phyloP scores from a whole-genome alignment of 306 rosid genomes.

The Astragalus membranaceus region DNA sequence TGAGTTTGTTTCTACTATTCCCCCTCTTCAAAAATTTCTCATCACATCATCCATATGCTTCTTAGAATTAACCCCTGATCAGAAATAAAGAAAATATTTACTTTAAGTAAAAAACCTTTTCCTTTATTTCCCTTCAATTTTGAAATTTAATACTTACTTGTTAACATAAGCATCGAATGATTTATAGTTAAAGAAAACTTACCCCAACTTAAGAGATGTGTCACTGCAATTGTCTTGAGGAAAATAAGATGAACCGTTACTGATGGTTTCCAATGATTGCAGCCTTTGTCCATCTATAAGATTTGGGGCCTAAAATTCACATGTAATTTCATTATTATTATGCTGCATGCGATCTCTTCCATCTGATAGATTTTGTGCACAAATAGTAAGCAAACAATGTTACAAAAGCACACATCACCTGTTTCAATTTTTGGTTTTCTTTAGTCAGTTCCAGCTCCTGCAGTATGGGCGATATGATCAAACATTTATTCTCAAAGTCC shows the following conservation, averaged over 20 bases:
- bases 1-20: too few relatives aligned
- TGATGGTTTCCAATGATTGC: slow-evolving; percentile 22
- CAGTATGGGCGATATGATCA: neutral
- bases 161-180: too few relatives aligned
- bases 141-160: too few relatives aligned
- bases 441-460: slow-evolving; percentile 20
- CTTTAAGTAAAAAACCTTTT: too few relatives aligned
- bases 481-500: neutral
- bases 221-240: slow-evolving; percentile 14
- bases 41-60: too few relatives aligned
- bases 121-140: too few relatives aligned
- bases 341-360: neutral
- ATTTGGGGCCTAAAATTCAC: slow-evolving; percentile 7
- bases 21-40: too few relatives aligned
- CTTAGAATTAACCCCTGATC: too few relatives aligned
- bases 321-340: neutral
- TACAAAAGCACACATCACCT: slow-evolving; percentile 5
- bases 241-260: slow-evolving; percentile 22
- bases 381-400: neutral
- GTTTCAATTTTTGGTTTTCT: slow-evolving; percentile 25
- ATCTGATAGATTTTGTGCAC: too few relatives aligned
- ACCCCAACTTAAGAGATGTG: slow-evolving; percentile 36
- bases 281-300: slow-evolving; percentile 8
- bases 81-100: too few relatives aligned
- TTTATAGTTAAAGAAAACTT: neutral